A percentile compares a stretch with the other conserved stretches of the same genome.
These are phyloP conservation scores for Ustilago nuda DNA, from an alignment of 1,284 basidiomycete species.

Conservation along the genomic window DNA sequence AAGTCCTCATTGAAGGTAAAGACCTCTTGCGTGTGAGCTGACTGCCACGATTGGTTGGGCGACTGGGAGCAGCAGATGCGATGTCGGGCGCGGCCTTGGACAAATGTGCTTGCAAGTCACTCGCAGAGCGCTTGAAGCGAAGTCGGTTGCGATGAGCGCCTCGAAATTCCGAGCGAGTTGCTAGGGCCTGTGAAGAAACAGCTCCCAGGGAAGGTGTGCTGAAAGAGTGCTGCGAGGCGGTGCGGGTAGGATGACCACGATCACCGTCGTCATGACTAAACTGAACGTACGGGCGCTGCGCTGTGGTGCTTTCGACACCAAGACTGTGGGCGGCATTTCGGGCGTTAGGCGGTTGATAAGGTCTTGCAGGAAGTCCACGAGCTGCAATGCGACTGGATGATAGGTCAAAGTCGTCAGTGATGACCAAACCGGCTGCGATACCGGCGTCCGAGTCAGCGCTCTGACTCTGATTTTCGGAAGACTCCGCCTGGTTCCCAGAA, in stretches of 20 bases:
- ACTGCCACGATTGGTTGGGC: conserved; percentile 19
- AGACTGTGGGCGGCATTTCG: background rate
- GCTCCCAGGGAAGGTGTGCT: background rate
- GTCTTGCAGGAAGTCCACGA: conserved; percentile 14
- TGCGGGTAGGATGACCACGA: conserved; percentile 21
- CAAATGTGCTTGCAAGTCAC: conserved; percentile 37
- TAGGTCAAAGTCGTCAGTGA: conserved; percentile 61
- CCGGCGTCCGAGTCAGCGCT: conserved; percentile 42
- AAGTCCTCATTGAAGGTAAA: conserved; percentile 32
- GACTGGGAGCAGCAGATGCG: conserved; percentile 10
- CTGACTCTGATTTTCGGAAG: conserved; percentile 4
- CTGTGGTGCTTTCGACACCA: background rate
- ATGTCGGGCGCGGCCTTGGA: background rate
- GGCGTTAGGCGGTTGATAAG: conserved; percentile 8
- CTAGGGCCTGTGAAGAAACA: background rate
- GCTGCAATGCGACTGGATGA: conserved; percentile 53
- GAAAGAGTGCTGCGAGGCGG: conserved; percentile 18
- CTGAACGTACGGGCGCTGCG: background rate
- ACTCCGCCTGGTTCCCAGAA: conserved; percentile 13
- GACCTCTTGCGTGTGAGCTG: conserved; percentile 41
- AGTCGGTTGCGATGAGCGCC: conserved; percentile 27
- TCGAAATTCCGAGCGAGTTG: conserved; percentile 24
- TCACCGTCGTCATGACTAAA: conserved; percentile 1
- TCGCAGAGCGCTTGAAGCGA: conserved; percentile 44
- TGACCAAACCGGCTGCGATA: conserved; percentile 55